These are phyloP conservation scores for Scheffersomyces lignosus DNA, from an alignment of 805 yeast species.

Conservation along the genomic window DNA sequence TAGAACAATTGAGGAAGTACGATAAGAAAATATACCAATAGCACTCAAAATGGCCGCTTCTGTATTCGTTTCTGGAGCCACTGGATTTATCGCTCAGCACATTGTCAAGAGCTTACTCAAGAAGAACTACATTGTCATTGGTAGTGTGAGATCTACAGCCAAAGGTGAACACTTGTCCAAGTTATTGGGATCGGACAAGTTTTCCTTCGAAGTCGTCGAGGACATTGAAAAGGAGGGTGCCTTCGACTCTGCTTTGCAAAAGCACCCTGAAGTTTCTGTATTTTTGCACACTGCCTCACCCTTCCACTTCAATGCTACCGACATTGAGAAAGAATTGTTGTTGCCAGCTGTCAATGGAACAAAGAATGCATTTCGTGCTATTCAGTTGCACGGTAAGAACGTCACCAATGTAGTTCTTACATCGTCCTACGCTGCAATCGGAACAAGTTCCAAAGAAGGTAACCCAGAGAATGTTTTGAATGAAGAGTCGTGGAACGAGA, in stretches of 20 bases:
- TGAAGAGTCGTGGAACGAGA: conserved; percentile 54
- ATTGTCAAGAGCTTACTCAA: conserved; percentile 35
- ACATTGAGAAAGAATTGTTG: conserved; percentile 20
- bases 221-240: conserved; percentile 23
- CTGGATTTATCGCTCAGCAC: conserved; percentile 54
- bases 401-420: conserved; percentile 22
- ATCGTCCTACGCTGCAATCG: conserved; percentile 22
- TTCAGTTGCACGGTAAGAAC: conserved; percentile 15
- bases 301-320: conserved; percentile 16
- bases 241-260: conserved; percentile 25
- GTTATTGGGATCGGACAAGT: conserved; percentile 13
- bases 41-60: too few species aligned
- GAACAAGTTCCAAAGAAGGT: conserved; percentile 12
- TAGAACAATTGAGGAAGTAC: too few species aligned
- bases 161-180: conserved; percentile 31
- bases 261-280: conserved; percentile 25
- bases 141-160: conserved; percentile 42
- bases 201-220: conserved; percentile 23
- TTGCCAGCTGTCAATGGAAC: conserved; percentile 35
- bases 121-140: conserved; percentile 43
- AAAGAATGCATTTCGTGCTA: conserved; percentile 20
- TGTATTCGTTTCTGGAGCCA: conserved; percentile 51
- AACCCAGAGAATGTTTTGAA: conserved; percentile 36
- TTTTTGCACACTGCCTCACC: conserved; percentile 39
- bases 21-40: too few species aligned